Evolutionary conservation across 169 alveolate species (phyloP), one percentile per base, ranked within the genome.

Genomic region (Plasmodium inui): DNA sequence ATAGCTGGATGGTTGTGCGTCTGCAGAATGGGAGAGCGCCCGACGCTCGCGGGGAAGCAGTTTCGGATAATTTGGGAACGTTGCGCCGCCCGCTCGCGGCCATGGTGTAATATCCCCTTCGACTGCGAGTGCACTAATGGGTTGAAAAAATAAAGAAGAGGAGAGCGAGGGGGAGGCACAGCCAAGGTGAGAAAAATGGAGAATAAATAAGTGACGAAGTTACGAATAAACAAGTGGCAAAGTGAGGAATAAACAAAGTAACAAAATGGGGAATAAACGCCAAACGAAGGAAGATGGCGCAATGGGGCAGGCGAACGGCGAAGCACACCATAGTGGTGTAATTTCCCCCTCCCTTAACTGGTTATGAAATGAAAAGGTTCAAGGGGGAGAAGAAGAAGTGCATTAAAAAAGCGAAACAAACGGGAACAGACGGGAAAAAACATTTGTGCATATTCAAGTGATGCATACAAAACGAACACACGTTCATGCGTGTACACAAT

Each of bases 401-500:
- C 84, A 79, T 61, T 79, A 79, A 79, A n/a, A 41, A 79, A 41
- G 30, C 61, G 22, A 50, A 44, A 50, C 61, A 14, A 14, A 50
- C 22, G 61, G 22, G 22, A 50, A 50, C 19, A 50, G 5, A 37
- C 44, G 44, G 44, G 44, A 37, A 37, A 6, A 74, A 17, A 41
- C 10, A 79, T 14, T 6, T 79, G 17, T 22, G 84, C 72, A 79
- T 30, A 19, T 79, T 19, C 76, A 67, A 28, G 30, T 19, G 55
- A 79, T 79, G 84, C 84, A 79, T 79, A 79, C 84, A 79, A 37
- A 37, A 19, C 55, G 32, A 41, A 79, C 50, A 79, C 84, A 79
- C 55, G 12, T 44, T 22, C 17, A 30, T 22, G 57, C 17, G 57
- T 79, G 57, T 79, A 41, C 39, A 44, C 10, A 79, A 30, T 26